A percentile compares a stretch with the other conserved stretches of the same genome.
phyloP scores from a whole-genome alignment of 2,329 filamentous ascomycete genomes.

The Daldinia sp. region DNA sequence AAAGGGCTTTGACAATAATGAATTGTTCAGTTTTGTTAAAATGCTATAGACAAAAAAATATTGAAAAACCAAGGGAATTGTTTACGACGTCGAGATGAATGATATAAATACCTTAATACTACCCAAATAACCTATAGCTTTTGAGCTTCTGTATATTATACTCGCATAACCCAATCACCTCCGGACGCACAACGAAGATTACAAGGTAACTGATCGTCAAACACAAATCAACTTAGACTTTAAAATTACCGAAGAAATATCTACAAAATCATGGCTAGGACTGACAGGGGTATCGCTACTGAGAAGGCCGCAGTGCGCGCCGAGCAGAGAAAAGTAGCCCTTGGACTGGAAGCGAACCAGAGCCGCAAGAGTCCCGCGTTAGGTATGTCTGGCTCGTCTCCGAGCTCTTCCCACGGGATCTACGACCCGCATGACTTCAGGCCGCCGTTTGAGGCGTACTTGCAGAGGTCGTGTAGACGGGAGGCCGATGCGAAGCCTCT shows the following conservation, averaged over 20 bases:
- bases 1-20: neutral
- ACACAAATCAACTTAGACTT: neutral
- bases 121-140: too few species aligned
- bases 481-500: conserved; percentile 6
- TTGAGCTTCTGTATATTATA: neutral
- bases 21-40: neutral
- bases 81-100: neutral
- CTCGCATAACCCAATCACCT: neutral
- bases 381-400: neutral
- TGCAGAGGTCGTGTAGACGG: neutral
- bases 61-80: neutral
- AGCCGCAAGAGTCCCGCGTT: conserved; percentile 4
- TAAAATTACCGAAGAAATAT: neutral
- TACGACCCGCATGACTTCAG: neutral
- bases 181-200: neutral
- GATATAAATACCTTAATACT: neutral
- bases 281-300: conserved; percentile 18
- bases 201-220: neutral
- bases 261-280: neutral
- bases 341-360: neutral
- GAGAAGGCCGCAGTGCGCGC: conserved; percentile 23
- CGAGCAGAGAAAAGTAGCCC: conserved; percentile 2
- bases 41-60: neutral
- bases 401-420: neutral
- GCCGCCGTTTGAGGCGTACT: neutral